Percentiles rank a stretch among this genome's conserved stretches.
These are phyloP conservation scores for Epichloe gansuensis DNA, from an alignment of 2,329 filamentous ascomycete genomes.

Conservation along the genomic window DNA sequence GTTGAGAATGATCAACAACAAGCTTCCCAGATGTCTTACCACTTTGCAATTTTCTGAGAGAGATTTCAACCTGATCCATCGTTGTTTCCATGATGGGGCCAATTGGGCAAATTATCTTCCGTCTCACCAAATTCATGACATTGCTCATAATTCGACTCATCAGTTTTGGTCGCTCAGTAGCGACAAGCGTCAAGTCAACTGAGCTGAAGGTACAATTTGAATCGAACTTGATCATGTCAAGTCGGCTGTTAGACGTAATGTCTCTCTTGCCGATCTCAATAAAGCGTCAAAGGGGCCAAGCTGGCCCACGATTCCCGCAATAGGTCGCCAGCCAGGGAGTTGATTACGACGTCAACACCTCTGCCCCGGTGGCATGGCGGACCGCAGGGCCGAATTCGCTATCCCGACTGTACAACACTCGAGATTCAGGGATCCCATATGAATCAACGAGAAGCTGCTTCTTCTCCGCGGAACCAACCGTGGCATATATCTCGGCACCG, in stretches of 20 bases:
- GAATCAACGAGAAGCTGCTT: slow-evolving; percentile 15
- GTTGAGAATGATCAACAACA: slow-evolving; percentile 29
- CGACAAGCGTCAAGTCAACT: slow-evolving; percentile 32
- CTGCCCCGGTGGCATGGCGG: slow-evolving; percentile 23
- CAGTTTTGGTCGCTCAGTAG: slow-evolving; percentile 24
- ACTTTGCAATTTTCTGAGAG: slow-evolving; percentile 24
- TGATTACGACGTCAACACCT: slow-evolving; percentile 61
- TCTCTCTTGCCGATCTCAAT: slow-evolving; percentile 32
- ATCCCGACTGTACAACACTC: slow-evolving; percentile 17
- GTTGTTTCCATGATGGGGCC: slow-evolving; percentile 23
- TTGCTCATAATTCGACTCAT: slow-evolving; percentile 21
- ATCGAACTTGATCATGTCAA: slow-evolving; percentile 37
- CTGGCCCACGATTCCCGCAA: slow-evolving; percentile 31
- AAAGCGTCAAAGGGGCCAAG: slow-evolving; percentile 30
- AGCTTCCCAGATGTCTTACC: slow-evolving; percentile 29
- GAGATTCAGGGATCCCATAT: slow-evolving; percentile 24
- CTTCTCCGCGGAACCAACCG: slow-evolving; percentile 18
- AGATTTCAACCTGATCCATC: slow-evolving; percentile 26
- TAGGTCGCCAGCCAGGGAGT: slow-evolving; percentile 18
- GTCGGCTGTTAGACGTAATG: slow-evolving; percentile 24
- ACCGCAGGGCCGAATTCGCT: slow-evolving; percentile 11
- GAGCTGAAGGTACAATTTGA: slow-evolving; percentile 34
- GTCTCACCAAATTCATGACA: slow-evolving; percentile 23
- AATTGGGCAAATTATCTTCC: slow-evolving; percentile 23
- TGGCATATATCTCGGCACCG: slow-evolving; percentile 18